Evolutionary conservation across 2,329 filamentous ascomycete genomes (phyloP).

Genomic region (Colletotrichum orbiculare): DNA sequence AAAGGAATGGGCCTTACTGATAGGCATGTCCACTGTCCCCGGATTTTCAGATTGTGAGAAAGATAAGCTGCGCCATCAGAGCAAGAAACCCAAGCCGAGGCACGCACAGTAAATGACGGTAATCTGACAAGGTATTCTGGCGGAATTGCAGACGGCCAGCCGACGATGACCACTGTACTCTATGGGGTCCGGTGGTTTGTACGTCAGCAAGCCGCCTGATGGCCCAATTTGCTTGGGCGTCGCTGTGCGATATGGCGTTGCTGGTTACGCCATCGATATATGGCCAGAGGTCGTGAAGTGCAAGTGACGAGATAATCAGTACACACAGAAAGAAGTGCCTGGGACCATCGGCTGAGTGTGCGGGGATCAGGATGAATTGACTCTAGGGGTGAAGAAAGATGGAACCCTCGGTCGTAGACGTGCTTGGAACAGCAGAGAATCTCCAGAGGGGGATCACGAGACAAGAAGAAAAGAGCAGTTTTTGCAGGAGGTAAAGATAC

Average conservation of each 20-base stretch:
- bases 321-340: background rate
- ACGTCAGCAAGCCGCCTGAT: conserved; percentile 4
- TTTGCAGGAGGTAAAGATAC: conserved; percentile 27
- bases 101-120: background rate
- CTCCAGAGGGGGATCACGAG: conserved; percentile 28
- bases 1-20: conserved; percentile 24
- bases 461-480: conserved; percentile 29
- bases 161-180: background rate
- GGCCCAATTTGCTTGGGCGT: conserved; percentile 3
- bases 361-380: conserved; percentile 14
- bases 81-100: too few relatives aligned
- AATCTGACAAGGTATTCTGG: conserved; percentile 16
- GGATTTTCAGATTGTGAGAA: conserved; percentile 13
- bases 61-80: conserved; percentile 17
- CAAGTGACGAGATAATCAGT: conserved; percentile 10
- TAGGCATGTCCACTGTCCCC: conserved; percentile 7
- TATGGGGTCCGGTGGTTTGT: background rate
- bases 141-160: conserved; percentile 5
- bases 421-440: conserved; percentile 32
- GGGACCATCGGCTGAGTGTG: background rate
- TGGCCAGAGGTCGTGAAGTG: conserved; percentile 16
- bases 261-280: conserved; percentile 25
- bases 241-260: conserved; percentile 14
- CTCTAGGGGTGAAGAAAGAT: conserved; percentile 22
- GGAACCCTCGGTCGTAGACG: conserved; percentile 27